These are phyloP conservation scores for Amphichorda felina DNA, from an alignment of 2,329 filamentous ascomycete species.

Conservation along the genomic window DNA sequence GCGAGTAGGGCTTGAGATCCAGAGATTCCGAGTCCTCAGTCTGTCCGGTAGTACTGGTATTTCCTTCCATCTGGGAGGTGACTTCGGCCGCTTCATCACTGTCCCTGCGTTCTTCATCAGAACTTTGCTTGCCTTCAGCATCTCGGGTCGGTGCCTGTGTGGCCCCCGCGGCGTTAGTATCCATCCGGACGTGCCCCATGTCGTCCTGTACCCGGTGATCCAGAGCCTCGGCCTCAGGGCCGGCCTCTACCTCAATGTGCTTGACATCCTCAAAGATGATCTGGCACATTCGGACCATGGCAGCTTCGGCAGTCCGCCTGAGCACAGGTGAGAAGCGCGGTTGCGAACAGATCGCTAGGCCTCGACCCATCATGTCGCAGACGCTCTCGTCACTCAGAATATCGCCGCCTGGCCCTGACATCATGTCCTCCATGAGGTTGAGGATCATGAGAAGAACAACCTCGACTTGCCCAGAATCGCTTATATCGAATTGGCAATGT, in stretches of 20 bases:
- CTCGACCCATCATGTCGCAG: constrained; percentile 99
- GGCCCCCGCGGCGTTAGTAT: constrained; percentile 23
- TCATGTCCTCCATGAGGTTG: constrained; percentile 97
- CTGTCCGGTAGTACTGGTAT: constrained; percentile 14
- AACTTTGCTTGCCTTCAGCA: constrained; percentile 6
- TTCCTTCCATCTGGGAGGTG: constrained; percentile 4
- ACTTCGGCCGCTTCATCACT: not conserved
- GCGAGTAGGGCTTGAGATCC: constrained; percentile 75
- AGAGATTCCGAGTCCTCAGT: constrained; percentile 32
- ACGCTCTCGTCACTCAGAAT: constrained; percentile 96
- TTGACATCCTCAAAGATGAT: constrained; percentile 93
- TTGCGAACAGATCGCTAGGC: constrained; percentile 93
- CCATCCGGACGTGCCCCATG: constrained; percentile 72
- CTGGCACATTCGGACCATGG: constrained; percentile 98
- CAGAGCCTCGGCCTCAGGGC: constrained; percentile 51
- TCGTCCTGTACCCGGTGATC: constrained; percentile 57
- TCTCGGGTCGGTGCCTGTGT: too few relatives aligned
- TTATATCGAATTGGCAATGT: constrained; percentile 94
- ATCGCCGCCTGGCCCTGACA: constrained; percentile 84
- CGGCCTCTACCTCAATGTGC: constrained; percentile 66
- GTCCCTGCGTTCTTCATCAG: constrained; percentile 2
- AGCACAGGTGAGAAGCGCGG: constrained; percentile 82
- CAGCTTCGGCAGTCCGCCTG: constrained; percentile 82
- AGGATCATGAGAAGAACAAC: constrained; percentile 90
- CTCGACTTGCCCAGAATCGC: constrained; percentile 88